Evolutionary conservation across 257 asterid genomes (phyloP).

Genomic region (Nicotiana obtusifolia): DNA sequence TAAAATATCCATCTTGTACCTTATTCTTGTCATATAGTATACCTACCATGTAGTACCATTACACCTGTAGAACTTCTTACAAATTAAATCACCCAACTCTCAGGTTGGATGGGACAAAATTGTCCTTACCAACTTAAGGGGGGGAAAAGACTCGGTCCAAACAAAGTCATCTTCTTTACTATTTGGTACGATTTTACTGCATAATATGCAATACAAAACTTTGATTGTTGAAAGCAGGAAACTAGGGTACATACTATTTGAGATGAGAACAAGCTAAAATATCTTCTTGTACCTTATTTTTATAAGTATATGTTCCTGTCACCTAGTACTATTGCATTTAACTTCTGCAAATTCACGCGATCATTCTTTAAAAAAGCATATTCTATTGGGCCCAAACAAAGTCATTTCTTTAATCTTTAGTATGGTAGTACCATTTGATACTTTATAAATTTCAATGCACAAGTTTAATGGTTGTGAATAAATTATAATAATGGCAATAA

Average conservation of each 20-base stretch:
- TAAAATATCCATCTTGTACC: background rate
- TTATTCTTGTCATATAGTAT: background rate
- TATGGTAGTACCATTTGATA: background rate
- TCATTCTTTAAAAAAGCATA: background rate
- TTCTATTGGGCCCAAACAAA: background rate
- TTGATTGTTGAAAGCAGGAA: background rate
- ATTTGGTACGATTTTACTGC: background rate
- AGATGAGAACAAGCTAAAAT: background rate
- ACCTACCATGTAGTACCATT: background rate
- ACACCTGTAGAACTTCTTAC: background rate
- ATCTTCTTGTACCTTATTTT: background rate
- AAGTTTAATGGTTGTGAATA: background rate
- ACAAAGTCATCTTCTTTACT: background rate
- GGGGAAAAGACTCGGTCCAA: background rate
- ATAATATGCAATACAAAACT: background rate
- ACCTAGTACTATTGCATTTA: background rate
- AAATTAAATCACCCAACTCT: background rate
- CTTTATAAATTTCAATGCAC: background rate
- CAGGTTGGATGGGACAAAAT: background rate
- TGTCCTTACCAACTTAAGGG: background rate
- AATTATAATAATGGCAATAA: background rate
- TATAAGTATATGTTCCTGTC: background rate
- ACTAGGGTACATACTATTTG: background rate
- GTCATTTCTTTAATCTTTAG: background rate
- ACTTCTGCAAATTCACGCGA: too few species aligned